Percentiles rank a stretch among this genome's conserved stretches.
phyloP scores from a whole-genome alignment of 2,329 filamentous ascomycete genomes.

The Neonectria faginata region DNA sequence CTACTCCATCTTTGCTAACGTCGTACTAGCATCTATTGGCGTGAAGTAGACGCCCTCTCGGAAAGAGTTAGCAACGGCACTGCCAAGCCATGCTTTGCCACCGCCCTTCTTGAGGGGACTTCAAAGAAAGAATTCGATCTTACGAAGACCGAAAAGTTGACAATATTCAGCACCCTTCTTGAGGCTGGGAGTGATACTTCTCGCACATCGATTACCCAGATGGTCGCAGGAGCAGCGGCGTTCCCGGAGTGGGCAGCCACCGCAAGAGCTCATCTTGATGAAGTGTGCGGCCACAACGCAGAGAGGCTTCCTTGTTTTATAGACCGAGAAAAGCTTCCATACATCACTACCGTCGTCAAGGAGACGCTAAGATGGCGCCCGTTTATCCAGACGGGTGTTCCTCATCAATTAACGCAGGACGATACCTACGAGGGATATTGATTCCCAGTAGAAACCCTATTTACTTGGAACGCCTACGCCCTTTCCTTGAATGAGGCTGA shows the following conservation, averaged over 20 bases:
- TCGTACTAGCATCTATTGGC: not conserved
- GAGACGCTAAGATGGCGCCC: slow-evolving; percentile 45
- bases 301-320: slow-evolving; percentile 50
- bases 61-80: slow-evolving; percentile 1
- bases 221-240: not conserved
- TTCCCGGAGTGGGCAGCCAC: not conserved
- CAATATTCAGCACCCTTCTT: slow-evolving; percentile 3
- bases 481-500: not conserved
- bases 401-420: not conserved
- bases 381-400: slow-evolving; percentile 1
- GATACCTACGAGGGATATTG: not conserved
- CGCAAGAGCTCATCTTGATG: no score
- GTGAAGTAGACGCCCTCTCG: not conserved
- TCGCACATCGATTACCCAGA: not conserved
- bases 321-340: slow-evolving; percentile 55
- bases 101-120: not conserved
- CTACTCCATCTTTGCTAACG: not conserved
- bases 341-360: slow-evolving; percentile 56
- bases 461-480: slow-evolving; percentile 1
- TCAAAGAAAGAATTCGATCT: not conserved
- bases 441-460: not conserved
- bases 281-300: no score
- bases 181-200: not conserved
- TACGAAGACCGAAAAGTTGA: not conserved
- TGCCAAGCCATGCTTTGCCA: not conserved